Base-by-base conservation (phyloP, 2,329 filamentous ascomycete genomes). In the Gnomoniopsis sp. region DNA sequence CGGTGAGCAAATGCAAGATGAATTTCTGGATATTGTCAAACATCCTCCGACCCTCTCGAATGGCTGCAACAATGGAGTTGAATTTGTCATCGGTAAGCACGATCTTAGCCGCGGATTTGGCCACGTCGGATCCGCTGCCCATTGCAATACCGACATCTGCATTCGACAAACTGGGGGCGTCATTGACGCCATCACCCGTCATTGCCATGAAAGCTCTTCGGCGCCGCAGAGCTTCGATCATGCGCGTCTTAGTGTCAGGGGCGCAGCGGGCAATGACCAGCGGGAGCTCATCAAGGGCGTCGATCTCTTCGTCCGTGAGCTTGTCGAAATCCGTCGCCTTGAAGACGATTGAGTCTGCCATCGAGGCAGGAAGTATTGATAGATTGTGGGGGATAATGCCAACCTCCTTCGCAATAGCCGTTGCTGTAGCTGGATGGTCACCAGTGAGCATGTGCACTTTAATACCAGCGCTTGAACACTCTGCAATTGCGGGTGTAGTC, bases 11-110 rank as follows among this genome's bases (percentile, higher is more conserved):
- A 70, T 92, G 90, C 46, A 95, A 79, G 48, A 95, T 87, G 68
- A 95, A 95, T 67, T 93, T 93, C 68, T 95, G 89, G 63, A 95
- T 92, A 68, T 95, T 95, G 72, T 93, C 89, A 69, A 93, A 93
- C 79, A 93, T 91, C 65, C 90, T 83, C 15, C 91, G 84, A 17
- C 91, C 91, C 74, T 95, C 89, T 65, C 90, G 88, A 63, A 95
- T 90, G 6, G 90, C 90, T 38, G 89, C 85, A 19, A 95, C 87
- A 63, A 96, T 95, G 1, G 87, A 90, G 65, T 91, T 90, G 74
- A 96, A 96, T 74, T 93, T 93, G 75, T 95, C 91, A 69, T 95
- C 90, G 0, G 89, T 91, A 48, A 96, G 77, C 56, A 96, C 91
- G 72, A 96, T 93, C 70, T 85, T 88, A 19, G 88, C 82, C 0